Base-by-base conservation (phyloP, 148 eudicot species). In the Amaranthus cruentus region DNA sequence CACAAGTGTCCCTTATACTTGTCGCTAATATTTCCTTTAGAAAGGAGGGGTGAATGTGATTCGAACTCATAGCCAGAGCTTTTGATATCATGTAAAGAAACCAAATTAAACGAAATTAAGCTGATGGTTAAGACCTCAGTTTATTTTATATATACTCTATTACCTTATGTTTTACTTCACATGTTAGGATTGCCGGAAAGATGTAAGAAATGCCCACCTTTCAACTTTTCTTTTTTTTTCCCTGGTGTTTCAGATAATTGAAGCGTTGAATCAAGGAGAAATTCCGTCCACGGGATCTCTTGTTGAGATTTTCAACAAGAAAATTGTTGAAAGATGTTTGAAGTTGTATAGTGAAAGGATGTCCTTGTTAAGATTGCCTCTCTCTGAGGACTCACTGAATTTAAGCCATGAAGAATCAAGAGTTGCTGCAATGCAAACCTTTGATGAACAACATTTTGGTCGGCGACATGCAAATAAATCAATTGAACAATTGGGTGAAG, bases 231-330 rank as follows among this genome's bases (percentile, higher is more conserved):
- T 44, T 9, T 53, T 57, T 81, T 28, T 28, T 28, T 28, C 2
- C 38, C 38, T 76, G 77, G 56, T 15, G 58, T 84, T 75, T 75
- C 85, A 95, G 99, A 95, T 95, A 68, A 88, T 95, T 78, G 99
- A 92, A 79, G 99, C 99, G 78, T 82, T 95, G 81, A 95, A 95
- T 74, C 90, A 95, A 85, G 99, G 99, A 76, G 99, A 95, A 80
- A 95, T 95, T 70, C 99, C 99, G 51, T 86, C 99, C 12, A 88
- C 99, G 14, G 99, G 97, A 64, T 95, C 99, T 62, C 94, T 95
- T 53, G 99, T 95, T 75, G 99, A 95, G 80, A 85, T 95, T 79
- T 95, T 95, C 80, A 95, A 95, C 55, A 95, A 95, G 88, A 90
- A 83, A 62, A 87, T 95, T 78, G 84, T 95, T 5, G 99, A 90